Percentiles rank a stretch among this genome's conserved stretches.
Evolutionary conservation across 2,329 filamentous ascomycete genomes (phyloP).

Genomic region (Pestalotiopsis sp.): DNA sequence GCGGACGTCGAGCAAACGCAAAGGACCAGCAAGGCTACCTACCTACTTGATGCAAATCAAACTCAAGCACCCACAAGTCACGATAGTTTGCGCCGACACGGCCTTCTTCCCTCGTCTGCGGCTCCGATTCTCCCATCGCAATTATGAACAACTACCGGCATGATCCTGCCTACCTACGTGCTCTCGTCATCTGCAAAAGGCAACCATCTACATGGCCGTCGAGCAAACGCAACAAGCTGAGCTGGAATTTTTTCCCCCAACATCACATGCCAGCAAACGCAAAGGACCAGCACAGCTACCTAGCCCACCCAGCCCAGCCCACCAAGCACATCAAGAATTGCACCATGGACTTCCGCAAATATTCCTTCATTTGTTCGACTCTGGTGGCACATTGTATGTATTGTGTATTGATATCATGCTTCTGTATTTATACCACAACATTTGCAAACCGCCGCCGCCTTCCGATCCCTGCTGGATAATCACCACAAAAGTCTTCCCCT

Average conservation of each 20-base stretch:
- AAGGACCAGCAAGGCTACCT: too few relatives aligned
- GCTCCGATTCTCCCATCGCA: too few relatives aligned
- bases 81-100: too few relatives aligned
- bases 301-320: too few relatives aligned
- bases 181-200: background rate
- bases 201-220: background rate
- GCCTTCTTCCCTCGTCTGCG: too few relatives aligned
- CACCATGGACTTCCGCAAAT: background rate
- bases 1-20: too few relatives aligned
- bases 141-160: too few relatives aligned
- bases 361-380: background rate
- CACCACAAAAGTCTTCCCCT: background rate
- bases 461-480: background rate
- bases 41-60: too few relatives aligned
- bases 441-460: background rate
- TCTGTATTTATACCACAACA: slow-evolving; percentile 17
- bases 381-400: background rate
- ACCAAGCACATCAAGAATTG: too few relatives aligned
- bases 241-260: too few relatives aligned
- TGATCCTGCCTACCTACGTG: background rate
- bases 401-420: background rate
- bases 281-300: background rate
- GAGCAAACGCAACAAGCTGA: too few relatives aligned
- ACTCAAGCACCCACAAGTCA: too few relatives aligned
- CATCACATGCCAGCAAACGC: background rate